These are phyloP conservation scores for Dryadomyces quercus-mongolicae DNA, from an alignment of 2,329 filamentous ascomycete genomes.

Conservation along the genomic window DNA sequence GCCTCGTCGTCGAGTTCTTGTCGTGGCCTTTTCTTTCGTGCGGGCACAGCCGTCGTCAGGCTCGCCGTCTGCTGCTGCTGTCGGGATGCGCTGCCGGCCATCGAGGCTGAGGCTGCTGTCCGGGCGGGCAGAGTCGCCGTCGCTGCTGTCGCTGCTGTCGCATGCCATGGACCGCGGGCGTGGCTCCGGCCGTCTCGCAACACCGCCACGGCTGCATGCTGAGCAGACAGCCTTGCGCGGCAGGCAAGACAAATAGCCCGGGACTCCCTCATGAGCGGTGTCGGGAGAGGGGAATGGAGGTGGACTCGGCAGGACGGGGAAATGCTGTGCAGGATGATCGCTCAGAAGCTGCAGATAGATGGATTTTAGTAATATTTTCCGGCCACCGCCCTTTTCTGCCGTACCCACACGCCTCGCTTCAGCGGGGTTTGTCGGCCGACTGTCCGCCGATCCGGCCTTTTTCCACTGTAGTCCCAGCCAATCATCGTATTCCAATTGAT, in stretches of 20 bases:
- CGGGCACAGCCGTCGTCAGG: not conserved
- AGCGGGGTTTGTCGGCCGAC: too few relatives aligned
- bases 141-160: not conserved
- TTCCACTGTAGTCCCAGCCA: too few relatives aligned
- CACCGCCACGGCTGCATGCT: not conserved
- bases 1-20: conserved; percentile 5
- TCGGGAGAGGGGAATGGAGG: not conserved
- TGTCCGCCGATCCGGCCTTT: too few relatives aligned
- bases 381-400: not conserved
- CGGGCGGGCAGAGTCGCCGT: not conserved
- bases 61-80: not conserved
- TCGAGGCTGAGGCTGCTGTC: too few relatives aligned
- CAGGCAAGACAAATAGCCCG: conserved; percentile 13
- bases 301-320: not conserved
- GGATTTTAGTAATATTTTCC: too few relatives aligned
- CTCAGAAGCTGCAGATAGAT: too few relatives aligned
- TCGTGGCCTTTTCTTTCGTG: not conserved
- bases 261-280: conserved; percentile 10
- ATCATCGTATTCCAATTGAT: not conserved
- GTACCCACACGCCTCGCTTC: too few relatives aligned
- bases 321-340: too few relatives aligned
- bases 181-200: not conserved
- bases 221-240: conserved; percentile 6
- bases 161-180: conserved; percentile 5
- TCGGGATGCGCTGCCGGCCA: not conserved